These are phyloP conservation scores for Lindgomyces ingoldianus DNA, from an alignment of 495 filamentous ascomycete species.

Conservation along the genomic window DNA sequence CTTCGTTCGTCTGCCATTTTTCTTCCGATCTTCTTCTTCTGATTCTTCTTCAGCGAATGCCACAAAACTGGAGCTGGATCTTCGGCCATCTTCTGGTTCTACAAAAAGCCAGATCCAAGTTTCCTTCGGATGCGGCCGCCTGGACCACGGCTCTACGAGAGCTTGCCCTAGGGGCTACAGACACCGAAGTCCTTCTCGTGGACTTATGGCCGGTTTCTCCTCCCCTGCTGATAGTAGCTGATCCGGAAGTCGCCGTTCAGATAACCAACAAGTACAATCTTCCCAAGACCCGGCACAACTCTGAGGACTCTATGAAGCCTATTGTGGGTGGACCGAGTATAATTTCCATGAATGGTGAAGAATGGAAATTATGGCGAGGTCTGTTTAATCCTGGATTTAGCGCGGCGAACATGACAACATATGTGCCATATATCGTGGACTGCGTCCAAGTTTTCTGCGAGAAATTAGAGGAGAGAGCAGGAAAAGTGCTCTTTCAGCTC, in stretches of 20 bases:
- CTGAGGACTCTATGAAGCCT: not conserved
- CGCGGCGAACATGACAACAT: not conserved
- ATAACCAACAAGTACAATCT: conserved; percentile 14
- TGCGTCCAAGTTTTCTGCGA: conserved; percentile 10
- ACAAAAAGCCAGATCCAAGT: not conserved
- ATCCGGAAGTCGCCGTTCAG: conserved; percentile 9
- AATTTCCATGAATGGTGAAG: conserved; percentile 10
- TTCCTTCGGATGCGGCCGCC: conserved; percentile 11
- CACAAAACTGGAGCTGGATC: conserved; percentile 15
- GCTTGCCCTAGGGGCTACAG: not conserved
- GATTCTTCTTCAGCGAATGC: conserved; percentile 11
- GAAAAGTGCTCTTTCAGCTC: not conserved
- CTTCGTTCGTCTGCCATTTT: too few species aligned
- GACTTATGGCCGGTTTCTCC: conserved; percentile 22
- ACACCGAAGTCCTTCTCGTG: conserved; percentile 13
- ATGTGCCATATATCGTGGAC: conserved; percentile 4
- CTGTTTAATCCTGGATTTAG: conserved; percentile 27
- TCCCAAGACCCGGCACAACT: not conserved
- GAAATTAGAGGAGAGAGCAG: not conserved
- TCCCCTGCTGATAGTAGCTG: not conserved
- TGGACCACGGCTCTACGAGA: not conserved
- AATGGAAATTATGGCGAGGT: conserved; percentile 19
- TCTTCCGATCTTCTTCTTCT: not conserved
- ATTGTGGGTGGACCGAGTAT: conserved; percentile 13
- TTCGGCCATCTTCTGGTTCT: conserved; percentile 9